A percentile compares a stretch with the other conserved stretches of the same genome.
Conservation (phyloP, 345 rosid species). For the Hirschfeldia incana region DNA sequence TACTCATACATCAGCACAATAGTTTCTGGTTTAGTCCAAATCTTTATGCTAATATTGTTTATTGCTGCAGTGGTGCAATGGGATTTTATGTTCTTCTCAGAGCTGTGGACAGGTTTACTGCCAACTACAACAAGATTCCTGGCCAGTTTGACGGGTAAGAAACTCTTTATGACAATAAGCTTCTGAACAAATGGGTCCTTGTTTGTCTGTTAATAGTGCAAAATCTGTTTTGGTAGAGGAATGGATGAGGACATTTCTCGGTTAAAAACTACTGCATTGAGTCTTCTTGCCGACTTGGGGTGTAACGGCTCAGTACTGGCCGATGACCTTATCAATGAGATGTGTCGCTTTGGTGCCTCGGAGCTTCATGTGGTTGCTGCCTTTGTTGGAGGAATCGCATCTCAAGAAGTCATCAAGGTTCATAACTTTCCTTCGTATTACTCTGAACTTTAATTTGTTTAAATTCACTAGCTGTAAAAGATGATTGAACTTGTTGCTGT, state of each 20-base stretch:
- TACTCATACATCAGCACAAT: constrained; percentile 1
- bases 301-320: constrained; percentile 80
- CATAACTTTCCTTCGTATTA: neutral
- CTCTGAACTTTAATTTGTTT: neutral
- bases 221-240: constrained; percentile 43
- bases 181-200: neutral
- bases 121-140: constrained; percentile 87
- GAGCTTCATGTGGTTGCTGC: constrained; percentile 97
- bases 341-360: constrained; percentile 93
- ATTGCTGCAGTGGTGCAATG: constrained; percentile 57
- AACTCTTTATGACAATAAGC: neutral
- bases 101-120: constrained; percentile 82
- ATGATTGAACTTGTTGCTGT: neutral
- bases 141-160: constrained; percentile 94
- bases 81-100: constrained; percentile 88
- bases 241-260: constrained; percentile 92
- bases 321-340: constrained; percentile 90
- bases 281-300: constrained; percentile 80
- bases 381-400: constrained; percentile 87
- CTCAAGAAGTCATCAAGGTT: constrained; percentile 97
- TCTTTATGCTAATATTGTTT: constrained; percentile 14
- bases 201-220: constrained; percentile 4
- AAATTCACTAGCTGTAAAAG: neutral
- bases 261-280: constrained; percentile 64
- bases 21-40: neutral